These are phyloP conservation scores for Cyberlindnera mrakii DNA, from an alignment of 805 yeast species.

Conservation along the genomic window DNA sequence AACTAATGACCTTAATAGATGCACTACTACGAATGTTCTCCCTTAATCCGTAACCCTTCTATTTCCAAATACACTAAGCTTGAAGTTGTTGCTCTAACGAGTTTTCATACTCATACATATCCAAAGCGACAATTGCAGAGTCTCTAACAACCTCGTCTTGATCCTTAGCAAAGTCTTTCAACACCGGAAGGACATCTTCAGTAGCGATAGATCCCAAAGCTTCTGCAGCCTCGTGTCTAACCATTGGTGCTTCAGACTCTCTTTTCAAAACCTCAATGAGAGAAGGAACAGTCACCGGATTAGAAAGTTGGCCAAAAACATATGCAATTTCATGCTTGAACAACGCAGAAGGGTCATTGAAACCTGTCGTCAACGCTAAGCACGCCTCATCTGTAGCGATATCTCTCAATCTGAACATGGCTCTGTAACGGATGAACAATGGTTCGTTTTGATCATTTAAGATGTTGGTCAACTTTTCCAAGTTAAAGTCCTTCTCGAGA, in stretches of 20 bases:
- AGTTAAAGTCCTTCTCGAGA: conserved; percentile 48
- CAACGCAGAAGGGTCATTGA: conserved; percentile 83
- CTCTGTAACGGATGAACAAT: conserved; percentile 91
- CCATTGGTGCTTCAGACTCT: conserved; percentile 90
- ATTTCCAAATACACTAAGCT: not conserved
- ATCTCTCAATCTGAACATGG: conserved; percentile 96
- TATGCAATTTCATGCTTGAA: conserved; percentile 98
- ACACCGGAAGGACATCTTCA: conserved; percentile 87
- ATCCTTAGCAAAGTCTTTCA: conserved; percentile 73
- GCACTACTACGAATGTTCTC: not conserved
- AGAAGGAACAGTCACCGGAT: conserved; percentile 87
- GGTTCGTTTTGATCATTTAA: conserved; percentile 75
- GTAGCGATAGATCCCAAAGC: conserved; percentile 97
- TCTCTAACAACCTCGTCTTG: conserved; percentile 89
- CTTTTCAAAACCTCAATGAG: conserved; percentile 76
- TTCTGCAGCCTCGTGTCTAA: conserved; percentile 99
- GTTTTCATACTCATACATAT: conserved; percentile 95
- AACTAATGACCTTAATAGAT: conserved; percentile 40
- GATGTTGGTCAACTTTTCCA: conserved; percentile 58
- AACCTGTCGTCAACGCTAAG: conserved; percentile 85
- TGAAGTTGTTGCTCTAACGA: conserved; percentile 42
- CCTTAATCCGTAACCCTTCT: not conserved
- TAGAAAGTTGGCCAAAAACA: conserved; percentile 95
- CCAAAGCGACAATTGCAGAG: conserved; percentile 94
- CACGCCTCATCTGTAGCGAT: conserved; percentile 91